Evolutionary conservation across 352 stramenopile genomes (phyloP).

Genomic region (Phytophthora nicotianae): DNA sequence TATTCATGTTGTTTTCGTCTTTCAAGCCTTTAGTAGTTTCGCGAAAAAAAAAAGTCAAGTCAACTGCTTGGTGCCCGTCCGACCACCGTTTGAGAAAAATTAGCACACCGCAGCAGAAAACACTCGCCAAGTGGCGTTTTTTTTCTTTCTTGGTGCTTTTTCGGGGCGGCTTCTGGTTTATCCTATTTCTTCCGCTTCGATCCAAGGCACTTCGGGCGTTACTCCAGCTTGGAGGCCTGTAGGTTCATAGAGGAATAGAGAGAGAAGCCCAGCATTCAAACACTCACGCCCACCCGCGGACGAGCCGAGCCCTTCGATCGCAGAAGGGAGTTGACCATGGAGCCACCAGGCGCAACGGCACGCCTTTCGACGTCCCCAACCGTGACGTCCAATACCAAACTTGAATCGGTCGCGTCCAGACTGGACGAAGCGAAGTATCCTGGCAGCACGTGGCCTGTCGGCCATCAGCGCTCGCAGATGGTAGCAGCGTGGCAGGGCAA

Average conservation of each 20-base stretch:
- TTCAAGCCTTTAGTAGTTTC: slow-evolving; percentile 1
- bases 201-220: slow-evolving; percentile 21
- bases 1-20: neutral
- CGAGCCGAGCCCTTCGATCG: slow-evolving; percentile 37
- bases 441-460: slow-evolving; percentile 28
- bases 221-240: slow-evolving; percentile 14
- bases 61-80: neutral
- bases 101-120: slow-evolving; percentile 6
- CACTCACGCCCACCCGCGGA: slow-evolving; percentile 26
- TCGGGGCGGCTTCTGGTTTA: slow-evolving; percentile 23
- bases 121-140: slow-evolving; percentile 7
- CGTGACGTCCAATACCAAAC: slow-evolving; percentile 22
- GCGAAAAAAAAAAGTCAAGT: neutral
- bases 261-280: slow-evolving; percentile 31
- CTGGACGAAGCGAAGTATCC: slow-evolving; percentile 25
- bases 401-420: slow-evolving; percentile 29
- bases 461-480: slow-evolving; percentile 30
- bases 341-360: slow-evolving; percentile 22
- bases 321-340: slow-evolving; percentile 40
- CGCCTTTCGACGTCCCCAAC: slow-evolving; percentile 1
- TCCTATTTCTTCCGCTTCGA: slow-evolving; percentile 18
- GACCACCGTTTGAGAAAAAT: slow-evolving; percentile 18
- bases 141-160: slow-evolving; percentile 34
- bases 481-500: slow-evolving; percentile 29
- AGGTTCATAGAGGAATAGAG: slow-evolving; percentile 18